Evolutionary conservation across 176 grass and related monocot genomes (phyloP), one percentile per base, ranked within the genome.

Genomic region (Stipa capillata): DNA sequence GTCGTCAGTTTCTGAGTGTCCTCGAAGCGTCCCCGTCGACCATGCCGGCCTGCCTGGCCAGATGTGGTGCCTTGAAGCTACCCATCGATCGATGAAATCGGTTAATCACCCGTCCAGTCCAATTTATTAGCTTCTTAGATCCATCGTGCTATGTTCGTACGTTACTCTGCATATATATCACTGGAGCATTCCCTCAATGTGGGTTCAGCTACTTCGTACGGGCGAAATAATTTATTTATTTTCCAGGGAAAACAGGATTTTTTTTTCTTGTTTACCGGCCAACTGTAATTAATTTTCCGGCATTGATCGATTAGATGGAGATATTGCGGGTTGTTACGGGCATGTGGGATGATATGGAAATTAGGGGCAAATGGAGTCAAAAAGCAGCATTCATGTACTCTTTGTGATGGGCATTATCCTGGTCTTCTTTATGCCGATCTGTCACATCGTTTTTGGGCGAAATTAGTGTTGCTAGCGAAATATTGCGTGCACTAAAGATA

Each of bases 381-480:
- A 76, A 80, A 50, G 35, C 27, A 11, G 34, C 76, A 23, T 18
- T n/a, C n/a, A n/a, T n/a, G n/a, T n/a, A n/a, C n/a, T n/a, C n/a
- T n/a, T 68, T 54, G 54, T 45, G 85, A 62, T 10, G 62, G 61
- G 85, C 63, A 36, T 65, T 64, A 73, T 67, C 77, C 29, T 40
- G 67, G 33, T 12, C 32, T 66, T 82, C 37, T 82, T 73, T 73
- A 21, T 43, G 47, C 45, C 29, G 4, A 65, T 54, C 47, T 55
- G 74, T 84, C 74, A 88, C 74, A 25, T 88, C 80, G 59, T 67
- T 59, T 39, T 78, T 44, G 32, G 48, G 40, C 18, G 16, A 37
- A 20, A 39, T 79, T 67, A 79, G 74, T 41, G 67, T 33, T 23
- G 39, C 10, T 73, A 3, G 31, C 57, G 31, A 65, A 73, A 73